These are phyloP conservation scores for Sugiyamaella marilandica DNA, from an alignment of 805 yeast species.

Conservation along the genomic window DNA sequence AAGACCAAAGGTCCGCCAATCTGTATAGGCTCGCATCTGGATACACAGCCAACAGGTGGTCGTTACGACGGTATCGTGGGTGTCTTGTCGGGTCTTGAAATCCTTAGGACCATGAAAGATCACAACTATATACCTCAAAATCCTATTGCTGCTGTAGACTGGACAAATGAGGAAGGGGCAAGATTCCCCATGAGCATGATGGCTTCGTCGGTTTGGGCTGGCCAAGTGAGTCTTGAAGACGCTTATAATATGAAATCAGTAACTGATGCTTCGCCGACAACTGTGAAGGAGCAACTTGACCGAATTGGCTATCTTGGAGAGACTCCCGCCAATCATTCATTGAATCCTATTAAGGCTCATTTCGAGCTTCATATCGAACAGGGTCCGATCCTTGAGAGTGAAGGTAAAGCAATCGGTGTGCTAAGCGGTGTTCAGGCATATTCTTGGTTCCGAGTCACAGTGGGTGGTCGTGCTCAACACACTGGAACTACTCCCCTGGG, in stretches of 20 bases:
- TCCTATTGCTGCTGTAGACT: constrained; percentile 58
- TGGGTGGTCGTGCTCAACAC: constrained; percentile 60
- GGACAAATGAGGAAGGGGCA: constrained; percentile 80
- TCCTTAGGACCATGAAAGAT: constrained; percentile 58
- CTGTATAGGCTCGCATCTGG: constrained; percentile 67
- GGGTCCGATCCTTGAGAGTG: constrained; percentile 62
- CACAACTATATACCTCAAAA: constrained; percentile 52
- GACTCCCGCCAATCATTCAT: constrained; percentile 42
- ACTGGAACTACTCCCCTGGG: constrained; percentile 68
- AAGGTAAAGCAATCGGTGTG: constrained; percentile 53
- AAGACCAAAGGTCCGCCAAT: constrained; percentile 46
- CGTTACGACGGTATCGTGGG: constrained; percentile 70
- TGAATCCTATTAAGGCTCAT: constrained; percentile 58
- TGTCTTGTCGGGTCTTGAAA: constrained; percentile 61
- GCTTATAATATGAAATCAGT: constrained; percentile 50
- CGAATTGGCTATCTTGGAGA: constrained; percentile 61
- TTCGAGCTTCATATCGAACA: constrained; percentile 73
- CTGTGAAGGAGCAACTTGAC: constrained; percentile 48
- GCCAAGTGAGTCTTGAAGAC: constrained; percentile 40
- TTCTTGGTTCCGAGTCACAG: constrained; percentile 51
- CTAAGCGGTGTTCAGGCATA: constrained; percentile 65
- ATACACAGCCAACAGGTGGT: constrained; percentile 75
- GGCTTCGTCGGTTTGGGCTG: constrained; percentile 67
- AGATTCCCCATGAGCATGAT: constrained; percentile 62
- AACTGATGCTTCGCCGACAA: constrained; percentile 41